Evolutionary conservation across 768 basidiomycete species (phyloP), one percentile per base, ranked within the genome.

Genomic region (Boletus fagicola): DNA sequence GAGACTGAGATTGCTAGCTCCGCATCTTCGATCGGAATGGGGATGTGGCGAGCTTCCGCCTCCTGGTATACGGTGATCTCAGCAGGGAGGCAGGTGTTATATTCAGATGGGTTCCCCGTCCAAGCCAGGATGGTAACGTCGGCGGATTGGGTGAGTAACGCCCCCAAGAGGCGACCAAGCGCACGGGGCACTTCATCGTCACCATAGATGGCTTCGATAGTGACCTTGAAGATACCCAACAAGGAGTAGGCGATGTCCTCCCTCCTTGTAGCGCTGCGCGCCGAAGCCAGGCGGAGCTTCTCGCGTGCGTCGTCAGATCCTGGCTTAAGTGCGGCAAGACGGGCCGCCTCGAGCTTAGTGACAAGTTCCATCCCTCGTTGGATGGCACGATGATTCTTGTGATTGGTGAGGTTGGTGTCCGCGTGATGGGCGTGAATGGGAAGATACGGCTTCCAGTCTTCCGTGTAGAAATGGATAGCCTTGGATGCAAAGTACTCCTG

Each of bases 161-260:
- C 45, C 1, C n/a, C 45, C 28, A 47, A n/a, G 28, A 30, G 28
- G 26, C 45, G 16, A 30, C 45, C 28, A 47, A 47, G 18, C 15
- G 45, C 45, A 28, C 45, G 45, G 5, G 45, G 45, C 11, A 30
- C 45, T 30, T 47, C 28, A 12, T 30, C 28, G 16, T 28, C 45
- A 5, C n/a, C 28, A n/a, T 47, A 47, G 28, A 47, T 30, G n/a
- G 28, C n/a, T 28, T 47, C 28, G 28, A 30, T 47, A 13, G 42
- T 43, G 7, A 43, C 42, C 22, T 43, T 43, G 22, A 47, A 47
- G 26, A 47, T 30, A 47, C 28, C 28, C 28, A 71, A 47, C 44
- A 71, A 45, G 0, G 62, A 69, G 35, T 71, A 71, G 13, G 68
- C 66, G 0, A 50, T 31, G 26, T 71, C 70, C 33, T 72, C 70